Percentiles rank a stretch among this genome's conserved stretches.
These are phyloP conservation scores for Lycium barbarum DNA, from an alignment of 257 asterid species.

Conservation along the genomic window DNA sequence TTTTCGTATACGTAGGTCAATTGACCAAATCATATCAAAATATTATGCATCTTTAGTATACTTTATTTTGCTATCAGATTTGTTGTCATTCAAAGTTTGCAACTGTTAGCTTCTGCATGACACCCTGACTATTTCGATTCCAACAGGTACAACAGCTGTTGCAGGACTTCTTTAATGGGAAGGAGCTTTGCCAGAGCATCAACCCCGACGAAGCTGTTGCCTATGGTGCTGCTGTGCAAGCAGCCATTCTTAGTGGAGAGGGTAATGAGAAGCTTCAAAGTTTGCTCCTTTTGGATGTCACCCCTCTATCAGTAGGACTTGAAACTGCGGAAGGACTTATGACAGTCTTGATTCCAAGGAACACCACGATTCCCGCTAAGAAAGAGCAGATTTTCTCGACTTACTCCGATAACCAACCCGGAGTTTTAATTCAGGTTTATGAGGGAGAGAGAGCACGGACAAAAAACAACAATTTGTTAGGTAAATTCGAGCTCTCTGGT, in stretches of 20 bases:
- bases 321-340: slow-evolving; percentile 27
- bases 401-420: slow-evolving; percentile 30
- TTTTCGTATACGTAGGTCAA: too few relatives aligned
- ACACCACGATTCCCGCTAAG: slow-evolving; percentile 28
- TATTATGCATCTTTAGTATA: too few relatives aligned
- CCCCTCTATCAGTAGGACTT: background rate
- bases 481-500: slow-evolving; percentile 29
- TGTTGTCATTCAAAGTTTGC: too few relatives aligned
- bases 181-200: slow-evolving; percentile 29
- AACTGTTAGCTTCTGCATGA: too few relatives aligned
- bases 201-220: slow-evolving; percentile 30
- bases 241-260: slow-evolving; percentile 27
- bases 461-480: slow-evolving; percentile 26
- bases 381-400: slow-evolving; percentile 29
- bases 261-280: slow-evolving; percentile 25
- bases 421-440: slow-evolving; percentile 19
- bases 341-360: slow-evolving; percentile 21
- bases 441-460: slow-evolving; percentile 30
- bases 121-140: too few relatives aligned
- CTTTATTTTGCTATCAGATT: too few relatives aligned
- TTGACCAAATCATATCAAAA: too few relatives aligned
- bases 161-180: slow-evolving; percentile 25
- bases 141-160: background rate
- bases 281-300: slow-evolving; percentile 13
- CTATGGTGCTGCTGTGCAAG: slow-evolving; percentile 33